Conservation (phyloP, 2,329 filamentous ascomycete species). For the Botryotinia calthae region DNA sequence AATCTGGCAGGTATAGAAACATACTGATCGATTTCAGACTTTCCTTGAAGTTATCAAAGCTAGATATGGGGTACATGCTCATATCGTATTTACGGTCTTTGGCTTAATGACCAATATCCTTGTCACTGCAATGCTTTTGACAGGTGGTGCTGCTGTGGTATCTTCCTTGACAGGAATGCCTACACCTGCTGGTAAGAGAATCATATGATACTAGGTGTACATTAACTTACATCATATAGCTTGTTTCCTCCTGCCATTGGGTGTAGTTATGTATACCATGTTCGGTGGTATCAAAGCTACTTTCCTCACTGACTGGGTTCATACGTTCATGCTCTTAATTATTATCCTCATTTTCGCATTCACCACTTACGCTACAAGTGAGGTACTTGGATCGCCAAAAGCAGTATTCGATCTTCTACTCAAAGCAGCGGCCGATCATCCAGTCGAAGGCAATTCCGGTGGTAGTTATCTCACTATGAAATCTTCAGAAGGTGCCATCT, state of each 20-base stretch:
- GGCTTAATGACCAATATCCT: constrained; percentile 82
- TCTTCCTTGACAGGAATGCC: constrained; percentile 69
- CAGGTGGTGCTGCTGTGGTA: constrained; percentile 76
- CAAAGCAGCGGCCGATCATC: constrained; percentile 64
- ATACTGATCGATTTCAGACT: constrained; percentile 40
- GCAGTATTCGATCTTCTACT: constrained; percentile 77
- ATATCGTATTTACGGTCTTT: constrained; percentile 78
- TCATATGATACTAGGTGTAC: neutral
- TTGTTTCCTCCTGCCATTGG: constrained; percentile 78
- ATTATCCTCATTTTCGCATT: constrained; percentile 86
- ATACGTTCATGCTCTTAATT: constrained; percentile 79
- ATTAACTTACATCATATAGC: constrained; percentile 38
- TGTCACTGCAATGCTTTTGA: constrained; percentile 85
- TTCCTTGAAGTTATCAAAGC: constrained; percentile 82
- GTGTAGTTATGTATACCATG: constrained; percentile 77
- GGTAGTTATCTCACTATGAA: constrained; percentile 88
- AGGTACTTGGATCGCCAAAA: constrained; percentile 68
- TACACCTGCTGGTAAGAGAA: constrained; percentile 59
- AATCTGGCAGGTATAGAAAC: neutral
- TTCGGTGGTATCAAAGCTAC: constrained; percentile 81
- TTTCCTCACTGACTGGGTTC: constrained; percentile 68
- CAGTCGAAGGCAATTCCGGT: constrained; percentile 73
- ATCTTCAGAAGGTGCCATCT: constrained; percentile 76
- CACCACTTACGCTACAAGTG: constrained; percentile 73
- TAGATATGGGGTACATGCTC: constrained; percentile 70